Percentiles rank a stretch among this genome's conserved stretches.
These are phyloP conservation scores for Medicago ruthenica DNA, from an alignment of 306 rosid genomes.

Conservation along the genomic window DNA sequence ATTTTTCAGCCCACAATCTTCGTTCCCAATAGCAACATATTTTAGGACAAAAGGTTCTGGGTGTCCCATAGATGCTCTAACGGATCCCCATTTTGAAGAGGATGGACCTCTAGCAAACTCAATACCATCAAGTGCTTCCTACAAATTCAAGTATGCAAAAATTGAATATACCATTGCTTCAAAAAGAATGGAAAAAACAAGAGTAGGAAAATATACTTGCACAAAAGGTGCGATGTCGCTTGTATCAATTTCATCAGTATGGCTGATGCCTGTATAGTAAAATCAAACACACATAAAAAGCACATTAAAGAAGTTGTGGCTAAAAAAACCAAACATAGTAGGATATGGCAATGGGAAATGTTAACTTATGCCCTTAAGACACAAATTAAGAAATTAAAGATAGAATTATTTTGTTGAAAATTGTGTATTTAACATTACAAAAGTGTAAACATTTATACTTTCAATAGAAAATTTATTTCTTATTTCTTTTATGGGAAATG, in stretches of 20 bases:
- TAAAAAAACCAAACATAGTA: not conserved
- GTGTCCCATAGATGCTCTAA: constrained; percentile 84
- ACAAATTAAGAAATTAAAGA: too few species aligned
- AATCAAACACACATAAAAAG: not conserved
- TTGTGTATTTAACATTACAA: too few species aligned
- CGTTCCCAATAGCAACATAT: constrained; percentile 84
- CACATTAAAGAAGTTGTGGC: not conserved
- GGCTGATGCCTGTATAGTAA: constrained; percentile 70
- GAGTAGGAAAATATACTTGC: constrained; percentile 53
- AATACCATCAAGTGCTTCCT: constrained; percentile 95
- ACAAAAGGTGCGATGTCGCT: constrained; percentile 69
- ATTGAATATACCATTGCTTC: not conserved
- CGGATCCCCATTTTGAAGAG: constrained; percentile 75
- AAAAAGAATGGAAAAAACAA: not conserved
- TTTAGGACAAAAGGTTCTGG: constrained; percentile 74
- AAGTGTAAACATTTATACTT: too few species aligned
- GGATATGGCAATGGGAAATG: not conserved
- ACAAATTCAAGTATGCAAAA: not conserved
- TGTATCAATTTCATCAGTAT: constrained; percentile 68
- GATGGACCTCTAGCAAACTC: constrained; percentile 85
- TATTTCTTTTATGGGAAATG: too few species aligned
- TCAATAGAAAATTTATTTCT: too few species aligned
- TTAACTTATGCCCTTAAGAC: too few species aligned
- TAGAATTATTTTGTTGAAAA: too few species aligned
- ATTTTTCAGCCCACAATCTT: constrained; percentile 74